Percentiles rank a stretch among this genome's conserved stretches.
Evolutionary conservation across 2,329 filamentous ascomycete species (phyloP).

Genomic region (Aureobasidium sp.): DNA sequence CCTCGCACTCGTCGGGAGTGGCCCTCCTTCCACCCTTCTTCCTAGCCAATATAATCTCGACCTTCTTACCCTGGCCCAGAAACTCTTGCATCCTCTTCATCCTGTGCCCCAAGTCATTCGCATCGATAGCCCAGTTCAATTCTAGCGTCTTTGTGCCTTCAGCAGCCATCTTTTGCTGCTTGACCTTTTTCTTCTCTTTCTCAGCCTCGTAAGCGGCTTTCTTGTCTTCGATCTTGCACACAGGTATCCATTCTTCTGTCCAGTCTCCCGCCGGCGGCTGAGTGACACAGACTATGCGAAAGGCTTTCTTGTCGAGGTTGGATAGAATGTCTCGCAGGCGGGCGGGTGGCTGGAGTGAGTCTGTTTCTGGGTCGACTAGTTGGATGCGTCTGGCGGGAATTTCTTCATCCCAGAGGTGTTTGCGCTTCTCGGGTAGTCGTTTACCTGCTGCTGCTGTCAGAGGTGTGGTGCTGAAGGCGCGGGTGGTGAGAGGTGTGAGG

Average conservation of each 20-base stretch:
- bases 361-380: conserved; percentile 31
- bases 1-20: conserved; percentile 50
- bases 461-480: conserved; percentile 15
- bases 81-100: conserved; percentile 60
- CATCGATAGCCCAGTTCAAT: conserved; percentile 77
- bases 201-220: conserved; percentile 39
- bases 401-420: conserved; percentile 37
- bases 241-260: conserved; percentile 40
- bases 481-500: not conserved
- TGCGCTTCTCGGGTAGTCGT: conserved; percentile 30
- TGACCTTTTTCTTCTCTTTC: conserved; percentile 31
- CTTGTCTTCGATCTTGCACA: conserved; percentile 64
- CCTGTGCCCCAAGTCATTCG: conserved; percentile 63
- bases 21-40: conserved; percentile 57
- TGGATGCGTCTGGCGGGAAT: conserved; percentile 38
- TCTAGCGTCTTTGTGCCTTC: conserved; percentile 66
- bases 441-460: conserved; percentile 21
- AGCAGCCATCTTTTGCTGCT: conserved; percentile 35
- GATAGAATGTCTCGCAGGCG: conserved; percentile 31
- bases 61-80: conserved; percentile 62
- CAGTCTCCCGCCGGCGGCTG: conserved; percentile 18
- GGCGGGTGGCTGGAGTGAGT: conserved; percentile 26
- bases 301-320: conserved; percentile 39
- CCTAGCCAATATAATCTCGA: conserved; percentile 63
- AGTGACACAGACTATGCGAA: conserved; percentile 44